Evolutionary conservation across 2,329 filamentous ascomycete species (phyloP).

Genomic region (Pyrenophora tritici-repentis): DNA sequence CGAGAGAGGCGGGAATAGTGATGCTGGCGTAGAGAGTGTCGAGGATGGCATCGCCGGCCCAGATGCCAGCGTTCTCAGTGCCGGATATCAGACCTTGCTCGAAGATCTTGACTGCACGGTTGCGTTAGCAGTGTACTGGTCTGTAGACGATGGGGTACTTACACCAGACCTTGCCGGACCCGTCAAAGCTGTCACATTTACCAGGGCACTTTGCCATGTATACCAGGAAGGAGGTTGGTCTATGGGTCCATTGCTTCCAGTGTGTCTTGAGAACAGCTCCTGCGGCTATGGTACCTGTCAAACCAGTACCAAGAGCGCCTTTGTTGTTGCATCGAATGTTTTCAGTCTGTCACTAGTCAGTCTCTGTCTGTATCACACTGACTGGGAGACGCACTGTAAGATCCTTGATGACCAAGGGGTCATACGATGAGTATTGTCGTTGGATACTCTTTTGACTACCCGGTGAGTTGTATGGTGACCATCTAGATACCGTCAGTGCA

Average conservation of each 20-base stretch:
- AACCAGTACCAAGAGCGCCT: conserved; percentile 33
- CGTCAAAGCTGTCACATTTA: conserved; percentile 55
- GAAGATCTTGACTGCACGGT: conserved; percentile 57
- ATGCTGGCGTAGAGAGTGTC: conserved; percentile 56
- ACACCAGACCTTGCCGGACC: conserved; percentile 56
- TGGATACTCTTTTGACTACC: conserved; percentile 35
- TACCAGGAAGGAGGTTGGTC: conserved; percentile 61
- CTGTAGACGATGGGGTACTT: not conserved
- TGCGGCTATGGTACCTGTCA: conserved; percentile 54
- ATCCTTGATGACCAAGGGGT: conserved; percentile 34
- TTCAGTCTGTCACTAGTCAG: conserved; percentile 21
- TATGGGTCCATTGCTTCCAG: conserved; percentile 63
- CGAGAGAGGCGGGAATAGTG: conserved; percentile 55
- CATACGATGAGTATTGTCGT: conserved; percentile 34
- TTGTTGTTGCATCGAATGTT: conserved; percentile 44
- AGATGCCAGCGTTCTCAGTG: conserved; percentile 52
- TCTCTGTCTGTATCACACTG: not conserved
- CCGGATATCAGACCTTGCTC: conserved; percentile 57
- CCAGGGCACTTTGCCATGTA: conserved; percentile 58
- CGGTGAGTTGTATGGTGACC: conserved; percentile 36
- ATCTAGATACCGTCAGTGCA: conserved; percentile 18
- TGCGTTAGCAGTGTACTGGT: conserved; percentile 24
- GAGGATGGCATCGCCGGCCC: conserved; percentile 56
- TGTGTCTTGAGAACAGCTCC: conserved; percentile 56
- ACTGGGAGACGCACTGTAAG: conserved; percentile 25